A percentile compares a stretch with the other conserved stretches of the same genome.
Conservation (phyloP, 2,329 filamentous ascomycete genomes). For the Neopestalotiopsis rosae region DNA sequence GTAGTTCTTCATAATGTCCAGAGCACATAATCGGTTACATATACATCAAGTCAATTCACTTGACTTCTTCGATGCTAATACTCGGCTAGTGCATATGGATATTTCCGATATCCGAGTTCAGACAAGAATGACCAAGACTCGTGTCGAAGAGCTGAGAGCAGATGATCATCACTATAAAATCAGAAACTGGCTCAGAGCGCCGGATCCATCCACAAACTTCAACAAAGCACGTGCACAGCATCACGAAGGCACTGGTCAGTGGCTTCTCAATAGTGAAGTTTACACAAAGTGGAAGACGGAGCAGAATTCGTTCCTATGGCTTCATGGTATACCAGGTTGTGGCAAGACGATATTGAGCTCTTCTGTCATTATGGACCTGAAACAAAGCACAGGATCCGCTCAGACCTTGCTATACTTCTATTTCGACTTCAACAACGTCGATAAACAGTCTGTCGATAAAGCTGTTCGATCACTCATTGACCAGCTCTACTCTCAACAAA, state of each 20-base stretch:
- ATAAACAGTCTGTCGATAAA: neutral
- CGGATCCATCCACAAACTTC: neutral
- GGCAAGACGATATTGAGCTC: neutral
- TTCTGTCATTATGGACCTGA: neutral
- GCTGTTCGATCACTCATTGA: rapidly evolving
- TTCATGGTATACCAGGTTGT: neutral
- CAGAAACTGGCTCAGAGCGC: neutral
- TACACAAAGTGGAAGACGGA: neutral
- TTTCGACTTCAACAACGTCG: neutral
- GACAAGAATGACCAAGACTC: too few relatives aligned
- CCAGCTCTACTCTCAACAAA: neutral
- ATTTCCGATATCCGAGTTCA: too few relatives aligned
- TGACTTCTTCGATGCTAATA: too few relatives aligned
- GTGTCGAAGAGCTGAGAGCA: too few relatives aligned
- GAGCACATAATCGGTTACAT: too few relatives aligned
- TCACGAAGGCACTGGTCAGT: neutral
- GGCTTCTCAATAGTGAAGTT: neutral
- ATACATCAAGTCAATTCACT: too few relatives aligned
- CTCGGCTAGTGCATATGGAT: too few relatives aligned
- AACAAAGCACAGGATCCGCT: neutral
- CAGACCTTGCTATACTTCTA: neutral
- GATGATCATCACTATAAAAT: neutral
- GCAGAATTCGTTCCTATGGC: neutral
- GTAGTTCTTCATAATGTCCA: too few relatives aligned
- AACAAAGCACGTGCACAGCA: neutral